Evolutionary conservation across 345 rosid species (phyloP), one percentile per base, ranked within the genome.

Genomic region (Fremontodendron californicum): DNA sequence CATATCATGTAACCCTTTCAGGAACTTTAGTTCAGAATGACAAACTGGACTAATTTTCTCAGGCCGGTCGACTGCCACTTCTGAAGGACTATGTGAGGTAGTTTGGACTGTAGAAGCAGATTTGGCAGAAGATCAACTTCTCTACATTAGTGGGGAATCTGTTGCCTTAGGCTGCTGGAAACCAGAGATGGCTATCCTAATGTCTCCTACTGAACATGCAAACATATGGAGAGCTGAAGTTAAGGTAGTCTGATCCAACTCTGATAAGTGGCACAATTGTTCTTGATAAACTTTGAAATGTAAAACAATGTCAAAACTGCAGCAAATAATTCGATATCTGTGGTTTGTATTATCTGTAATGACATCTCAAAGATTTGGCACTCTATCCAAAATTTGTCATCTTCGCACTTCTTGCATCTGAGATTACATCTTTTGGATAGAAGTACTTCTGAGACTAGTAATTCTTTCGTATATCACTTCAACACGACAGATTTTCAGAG

Each of bases 41-140:
- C 63, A 39, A 62, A 6, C 46, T 61, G 40, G 45, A 46, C 48
- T 63, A 27, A 71, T 37, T 78, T 79, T 80, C 58, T 82, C 92
- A 95, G 98, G 90, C 69, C 82, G 82, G 79, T 74, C 88, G 60
- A 78, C 65, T 71, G 66, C 70, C 81, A 65, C 82, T 77, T 78
- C 80, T 21, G 77, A 84, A 81, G 89, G 81, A 78, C 79, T 78
- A 75, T 88, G 91, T 51, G 85, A 89, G 83, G 87, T 91, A 63
- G 88, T 93, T 78, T 95, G 98, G 98, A 87, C 79, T 27, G 79
- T 93, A 19, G 92, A 93, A 88, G 98, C 97, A 52, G 92, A 93
- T 82, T 62, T 95, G 77, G 83, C 81, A 72, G 83, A 88, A 42
- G 92, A 84, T 75, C 90, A 91, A 76, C 83, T 75, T 81, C 87